These are phyloP conservation scores for Calamus simplicifolius DNA, from an alignment of 176 grass and related monocot species.

Conservation along the genomic window DNA sequence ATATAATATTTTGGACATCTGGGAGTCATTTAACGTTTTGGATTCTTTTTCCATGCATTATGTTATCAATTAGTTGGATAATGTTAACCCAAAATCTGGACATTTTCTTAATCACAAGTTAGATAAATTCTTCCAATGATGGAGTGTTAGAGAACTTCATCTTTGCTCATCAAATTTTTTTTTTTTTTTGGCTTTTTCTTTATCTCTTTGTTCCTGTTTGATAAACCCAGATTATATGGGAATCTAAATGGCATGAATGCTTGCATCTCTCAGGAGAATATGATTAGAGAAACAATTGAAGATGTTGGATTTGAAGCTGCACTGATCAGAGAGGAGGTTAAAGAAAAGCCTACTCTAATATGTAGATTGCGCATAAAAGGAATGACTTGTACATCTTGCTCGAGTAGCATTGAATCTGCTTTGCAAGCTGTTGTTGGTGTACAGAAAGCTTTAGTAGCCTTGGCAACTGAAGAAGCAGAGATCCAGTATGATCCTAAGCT, in stretches of 20 bases:
- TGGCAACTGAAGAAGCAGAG: conserved; percentile 93
- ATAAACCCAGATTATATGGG: no score
- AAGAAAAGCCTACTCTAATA: conserved; percentile 54
- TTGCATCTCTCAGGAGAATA: conserved; percentile 48
- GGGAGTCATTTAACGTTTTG: no score
- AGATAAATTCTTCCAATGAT: no score
- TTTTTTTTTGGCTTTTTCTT: no score
- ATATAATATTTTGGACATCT: no score
- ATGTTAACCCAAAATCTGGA: no score
- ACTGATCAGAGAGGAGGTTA: conserved; percentile 61
- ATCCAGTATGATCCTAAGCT: conserved; percentile 57
- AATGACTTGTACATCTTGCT: conserved; percentile 85
- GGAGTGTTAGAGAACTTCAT: no score
- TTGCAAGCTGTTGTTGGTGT: conserved; percentile 60
- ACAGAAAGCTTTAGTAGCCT: conserved; percentile 66
- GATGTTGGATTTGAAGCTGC: conserved; percentile 76
- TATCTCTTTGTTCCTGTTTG: no score
- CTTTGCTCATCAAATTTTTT: no score
- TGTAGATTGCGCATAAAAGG: conserved; percentile 89
- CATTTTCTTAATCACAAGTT: no score
- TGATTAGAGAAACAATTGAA: conserved; percentile 79
- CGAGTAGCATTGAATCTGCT: conserved; percentile 56
- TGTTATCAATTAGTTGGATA: no score
- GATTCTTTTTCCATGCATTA: no score
- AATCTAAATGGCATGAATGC: conserved; percentile 15